Evolutionary conservation across 2,329 filamentous ascomycete genomes (phyloP).

Genomic region (Colletotrichum horii): DNA sequence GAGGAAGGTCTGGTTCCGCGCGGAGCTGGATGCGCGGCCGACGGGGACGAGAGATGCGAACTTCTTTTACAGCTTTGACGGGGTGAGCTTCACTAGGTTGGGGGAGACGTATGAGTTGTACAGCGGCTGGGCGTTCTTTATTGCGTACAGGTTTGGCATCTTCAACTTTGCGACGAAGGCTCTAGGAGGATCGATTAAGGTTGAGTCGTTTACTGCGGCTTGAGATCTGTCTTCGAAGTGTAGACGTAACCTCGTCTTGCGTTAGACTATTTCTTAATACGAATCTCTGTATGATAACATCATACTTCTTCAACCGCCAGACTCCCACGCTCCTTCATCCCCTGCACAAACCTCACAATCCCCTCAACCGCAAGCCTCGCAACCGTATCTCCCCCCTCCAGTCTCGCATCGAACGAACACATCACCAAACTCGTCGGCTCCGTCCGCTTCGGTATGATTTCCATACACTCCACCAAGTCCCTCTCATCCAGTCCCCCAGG

Average conservation of each 20-base stretch:
- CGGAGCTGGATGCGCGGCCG: conserved; percentile 28
- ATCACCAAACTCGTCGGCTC: not conserved
- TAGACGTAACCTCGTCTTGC: not conserved
- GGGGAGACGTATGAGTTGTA: conserved; percentile 40
- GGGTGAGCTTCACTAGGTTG: conserved; percentile 29
- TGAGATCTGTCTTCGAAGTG: not conserved
- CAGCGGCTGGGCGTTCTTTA: conserved; percentile 51
- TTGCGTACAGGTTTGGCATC: conserved; percentile 53
- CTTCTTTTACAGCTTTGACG: conserved; percentile 29
- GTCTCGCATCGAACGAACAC: not conserved
- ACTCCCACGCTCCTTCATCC: not conserved
- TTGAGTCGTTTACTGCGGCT: conserved; percentile 29
- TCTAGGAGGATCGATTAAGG: conserved; percentile 42
- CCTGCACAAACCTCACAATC: not conserved
- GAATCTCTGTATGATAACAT: accelerated
- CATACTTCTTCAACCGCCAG: accelerated
- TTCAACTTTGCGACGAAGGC: conserved; percentile 54
- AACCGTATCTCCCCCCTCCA: not conserved
- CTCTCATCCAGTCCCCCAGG: not conserved
- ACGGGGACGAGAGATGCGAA: conserved; percentile 23
- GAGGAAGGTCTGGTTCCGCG: conserved; percentile 27
- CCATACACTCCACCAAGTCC: not conserved
- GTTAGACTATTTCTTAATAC: too few relatives aligned
- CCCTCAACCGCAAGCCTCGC: not conserved
- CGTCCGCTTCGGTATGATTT: not conserved